Base-by-base conservation (phyloP, 2,329 filamentous ascomycete species). In the Cryphonectria radicalis region DNA sequence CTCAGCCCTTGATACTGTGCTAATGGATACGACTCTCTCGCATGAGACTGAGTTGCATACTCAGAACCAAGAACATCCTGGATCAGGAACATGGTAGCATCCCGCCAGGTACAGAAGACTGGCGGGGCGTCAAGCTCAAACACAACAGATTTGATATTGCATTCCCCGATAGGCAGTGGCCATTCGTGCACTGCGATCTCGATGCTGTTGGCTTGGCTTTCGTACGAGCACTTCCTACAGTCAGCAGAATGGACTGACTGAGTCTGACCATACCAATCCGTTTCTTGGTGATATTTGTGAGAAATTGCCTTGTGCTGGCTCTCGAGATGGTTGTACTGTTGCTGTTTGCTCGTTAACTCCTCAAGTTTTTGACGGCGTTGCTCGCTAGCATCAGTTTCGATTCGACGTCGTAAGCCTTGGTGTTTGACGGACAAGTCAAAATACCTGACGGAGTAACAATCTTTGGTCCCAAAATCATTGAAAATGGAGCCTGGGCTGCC, bases 101-200 rank as follows among this genome's bases (percentile, higher is more conserved):
- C 84, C 22, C 88, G 80, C 88, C 88, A 90, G 1, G 74, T 63
- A 0, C 75, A 75, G 46, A 87, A 85, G 0, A 75, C 40, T 0
- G 32, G 5, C 0, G 88, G 87, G 0, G 82, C 73, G 0, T 74
- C 67, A 0, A 90, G 77, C 73, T 90, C 88, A 66, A 90, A 90
- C 0, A 90, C 80, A 0, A 82, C 81, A 0, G 85, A 80, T 70
- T 86, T 84, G 0, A 81, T 80, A 14, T 80, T 40, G 0, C 72
- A 7, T 0, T 60, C 0, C 0, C 80, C 22, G 0, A 59, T 42
- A 0, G 87, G 84, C 0, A 91, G 78, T 0, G 89, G 88, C 87
- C 87, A 90, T 75, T 91, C 89, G 73, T 88, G 81, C 11, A 88
- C 76, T 0, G 59, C 0, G 10, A 91, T 89, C 0, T 37, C 53